These are phyloP conservation scores for Cardiospermum halicacabum DNA, from an alignment of 345 rosid species.

Conservation along the genomic window DNA sequence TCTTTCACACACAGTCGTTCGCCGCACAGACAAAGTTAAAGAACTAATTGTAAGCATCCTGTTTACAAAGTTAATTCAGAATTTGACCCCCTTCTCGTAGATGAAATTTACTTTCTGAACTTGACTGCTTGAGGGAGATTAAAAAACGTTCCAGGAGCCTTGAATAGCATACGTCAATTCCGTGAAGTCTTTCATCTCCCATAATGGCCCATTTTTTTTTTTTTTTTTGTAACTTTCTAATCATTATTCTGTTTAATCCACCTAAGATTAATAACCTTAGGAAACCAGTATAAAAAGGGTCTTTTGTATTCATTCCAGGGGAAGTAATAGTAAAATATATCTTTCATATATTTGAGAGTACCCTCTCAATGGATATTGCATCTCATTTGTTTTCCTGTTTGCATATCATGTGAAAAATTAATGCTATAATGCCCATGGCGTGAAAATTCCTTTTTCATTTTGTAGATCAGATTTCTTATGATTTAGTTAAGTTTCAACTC, in stretches of 20 bases:
- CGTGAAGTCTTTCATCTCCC: too few species aligned
- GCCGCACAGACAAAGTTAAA: constrained; percentile 55
- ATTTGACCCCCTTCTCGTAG: neutral
- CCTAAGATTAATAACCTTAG: too few species aligned
- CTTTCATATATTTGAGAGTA: too few species aligned
- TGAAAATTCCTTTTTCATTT: too few species aligned
- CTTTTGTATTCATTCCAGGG: too few species aligned
- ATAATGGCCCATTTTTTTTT: too few species aligned
- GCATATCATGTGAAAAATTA: neutral
- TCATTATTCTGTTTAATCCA: too few species aligned
- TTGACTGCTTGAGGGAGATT: neutral
- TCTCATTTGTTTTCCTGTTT: neutral
- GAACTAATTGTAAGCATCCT: constrained; percentile 53
- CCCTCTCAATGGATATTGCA: neutral
- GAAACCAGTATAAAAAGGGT: too few species aligned
- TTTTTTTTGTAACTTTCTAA: too few species aligned
- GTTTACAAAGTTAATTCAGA: neutral
- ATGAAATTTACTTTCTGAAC: neutral
- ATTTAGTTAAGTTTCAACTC: neutral
- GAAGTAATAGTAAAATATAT: too few species aligned
- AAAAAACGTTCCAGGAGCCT: too few species aligned
- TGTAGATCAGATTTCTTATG: neutral
- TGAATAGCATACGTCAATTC: too few species aligned
- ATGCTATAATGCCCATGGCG: neutral
- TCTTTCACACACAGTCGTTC: constrained; percentile 69